phyloP scores from a whole-genome alignment of 768 basidiomycete species.

The Termitomyces titanicus region DNA sequence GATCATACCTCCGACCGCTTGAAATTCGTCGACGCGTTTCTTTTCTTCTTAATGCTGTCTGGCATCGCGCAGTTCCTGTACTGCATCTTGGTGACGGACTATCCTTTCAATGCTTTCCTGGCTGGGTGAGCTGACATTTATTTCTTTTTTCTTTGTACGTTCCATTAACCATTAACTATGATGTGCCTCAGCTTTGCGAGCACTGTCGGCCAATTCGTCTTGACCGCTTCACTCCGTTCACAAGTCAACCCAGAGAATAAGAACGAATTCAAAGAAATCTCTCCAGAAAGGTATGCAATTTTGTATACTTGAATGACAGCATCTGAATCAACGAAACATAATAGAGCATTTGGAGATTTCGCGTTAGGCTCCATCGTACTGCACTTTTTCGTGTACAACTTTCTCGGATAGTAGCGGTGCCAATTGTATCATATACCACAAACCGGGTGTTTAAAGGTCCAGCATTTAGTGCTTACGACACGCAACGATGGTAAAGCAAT shows the following conservation, averaged over 20 bases:
- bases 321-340: constrained; percentile 2
- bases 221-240: constrained; percentile 86
- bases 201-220: constrained; percentile 94
- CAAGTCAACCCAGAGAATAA: constrained; percentile 90
- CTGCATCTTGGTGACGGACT: constrained; percentile 87
- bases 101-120: constrained; percentile 96
- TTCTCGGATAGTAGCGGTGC: constrained; percentile 65
- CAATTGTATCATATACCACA: constrained; percentile 15
- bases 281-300: constrained; percentile 79
- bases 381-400: constrained; percentile 99
- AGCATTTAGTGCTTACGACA: background rate
- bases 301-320: background rate
- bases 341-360: constrained; percentile 96
- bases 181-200: constrained; percentile 73
- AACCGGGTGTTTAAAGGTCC: background rate
- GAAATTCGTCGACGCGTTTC: constrained; percentile 92
- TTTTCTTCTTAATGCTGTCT: constrained; percentile 87
- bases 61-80: constrained; percentile 91
- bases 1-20: constrained; percentile 77
- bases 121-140: constrained; percentile 66
- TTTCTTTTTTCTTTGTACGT: background rate
- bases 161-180: background rate
- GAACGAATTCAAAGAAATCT: constrained; percentile 82
- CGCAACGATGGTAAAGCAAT: background rate
- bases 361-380: constrained; percentile 91